Percentiles rank a stretch among this genome's conserved stretches.
phyloP scores from a whole-genome alignment of 2,329 filamentous ascomycete genomes.

The Ophiostoma sp. region DNA sequence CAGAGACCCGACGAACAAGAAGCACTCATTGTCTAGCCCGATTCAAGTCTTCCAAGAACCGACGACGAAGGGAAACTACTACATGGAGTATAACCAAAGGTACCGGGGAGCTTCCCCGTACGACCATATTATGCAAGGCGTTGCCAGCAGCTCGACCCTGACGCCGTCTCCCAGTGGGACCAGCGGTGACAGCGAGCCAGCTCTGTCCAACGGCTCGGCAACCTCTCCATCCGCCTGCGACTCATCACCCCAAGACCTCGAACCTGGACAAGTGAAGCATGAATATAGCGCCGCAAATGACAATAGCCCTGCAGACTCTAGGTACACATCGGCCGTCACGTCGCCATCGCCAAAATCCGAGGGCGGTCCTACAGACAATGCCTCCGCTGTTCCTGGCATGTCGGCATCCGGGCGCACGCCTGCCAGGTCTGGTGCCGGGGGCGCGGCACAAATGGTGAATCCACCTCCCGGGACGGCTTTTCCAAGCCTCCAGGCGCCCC shows the following conservation, averaged over 20 bases:
- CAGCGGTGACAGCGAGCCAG: neutral
- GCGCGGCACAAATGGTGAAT: too few relatives aligned
- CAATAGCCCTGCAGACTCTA: too few relatives aligned
- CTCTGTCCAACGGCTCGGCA: neutral
- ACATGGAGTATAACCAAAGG: constrained; percentile 15
- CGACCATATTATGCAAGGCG: too few relatives aligned
- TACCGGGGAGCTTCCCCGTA: neutral
- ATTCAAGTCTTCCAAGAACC: constrained; percentile 10
- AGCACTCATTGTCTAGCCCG: constrained; percentile 14
- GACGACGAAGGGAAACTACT: constrained; percentile 11
- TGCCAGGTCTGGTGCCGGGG: too few relatives aligned
- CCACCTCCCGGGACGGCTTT: too few relatives aligned
- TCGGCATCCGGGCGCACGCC: too few relatives aligned
- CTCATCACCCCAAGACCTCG: neutral
- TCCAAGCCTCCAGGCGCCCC: neutral
- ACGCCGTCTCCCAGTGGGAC: neutral
- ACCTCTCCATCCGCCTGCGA: neutral
- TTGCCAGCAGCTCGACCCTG: neutral
- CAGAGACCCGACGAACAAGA: constrained; percentile 18
- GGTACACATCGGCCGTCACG: too few relatives aligned
- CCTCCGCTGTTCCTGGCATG: neutral
- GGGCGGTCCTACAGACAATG: neutral
- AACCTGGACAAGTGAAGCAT: neutral
- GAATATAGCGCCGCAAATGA: neutral
- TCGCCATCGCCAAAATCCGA: too few relatives aligned